Evolutionary conservation across 75 land plant genomes (phyloP).

Genomic region (Chamaecyparis obtusa): DNA sequence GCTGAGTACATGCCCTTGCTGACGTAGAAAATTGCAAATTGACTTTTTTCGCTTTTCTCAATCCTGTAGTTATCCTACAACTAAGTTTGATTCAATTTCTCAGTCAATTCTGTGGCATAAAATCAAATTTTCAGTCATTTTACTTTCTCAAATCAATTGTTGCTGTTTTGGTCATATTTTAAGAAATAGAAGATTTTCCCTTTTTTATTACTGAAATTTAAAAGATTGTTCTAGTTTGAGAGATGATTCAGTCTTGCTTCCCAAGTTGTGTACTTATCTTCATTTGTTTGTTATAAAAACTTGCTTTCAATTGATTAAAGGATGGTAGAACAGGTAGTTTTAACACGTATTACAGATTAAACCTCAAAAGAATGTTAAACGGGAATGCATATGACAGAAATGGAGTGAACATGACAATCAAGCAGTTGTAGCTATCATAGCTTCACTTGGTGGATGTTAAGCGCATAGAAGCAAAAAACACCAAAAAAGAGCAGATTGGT

Average conservation of each 20-base stretch:
- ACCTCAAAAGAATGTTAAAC: background rate
- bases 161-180: background rate
- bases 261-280: background rate
- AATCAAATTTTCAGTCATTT: too few relatives aligned
- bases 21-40: background rate
- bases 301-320: background rate
- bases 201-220: too few relatives aligned
- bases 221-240: background rate
- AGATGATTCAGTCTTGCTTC: background rate
- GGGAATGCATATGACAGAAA: background rate
- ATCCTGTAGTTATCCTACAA: background rate
- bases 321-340: background rate
- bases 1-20: background rate
- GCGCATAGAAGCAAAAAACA: too few relatives aligned
- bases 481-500: too few relatives aligned
- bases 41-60: background rate
- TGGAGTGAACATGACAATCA: background rate
- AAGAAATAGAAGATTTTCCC: background rate
- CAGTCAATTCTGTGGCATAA: background rate
- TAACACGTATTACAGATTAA: background rate
- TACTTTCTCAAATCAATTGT: background rate
- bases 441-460: too few relatives aligned
- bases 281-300: background rate
- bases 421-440: background rate
- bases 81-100: background rate